A percentile compares a stretch with the other conserved stretches of the same genome.
These are phyloP conservation scores for Ceriops decandra DNA, from an alignment of 345 rosid species.

Conservation along the genomic window DNA sequence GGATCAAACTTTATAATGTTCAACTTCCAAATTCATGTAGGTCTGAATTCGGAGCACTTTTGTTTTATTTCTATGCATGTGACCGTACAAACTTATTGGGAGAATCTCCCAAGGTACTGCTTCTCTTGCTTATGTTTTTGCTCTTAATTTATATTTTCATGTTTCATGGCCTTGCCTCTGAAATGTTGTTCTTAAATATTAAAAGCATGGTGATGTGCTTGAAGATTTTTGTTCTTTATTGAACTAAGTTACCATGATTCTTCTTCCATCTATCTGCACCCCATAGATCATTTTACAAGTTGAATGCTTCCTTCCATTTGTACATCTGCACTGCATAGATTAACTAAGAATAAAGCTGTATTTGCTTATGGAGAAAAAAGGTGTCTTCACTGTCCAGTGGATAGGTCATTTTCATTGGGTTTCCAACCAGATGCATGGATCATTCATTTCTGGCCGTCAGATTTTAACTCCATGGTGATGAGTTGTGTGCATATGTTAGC, in stretches of 20 bases:
- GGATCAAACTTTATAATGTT: conserved; percentile 5
- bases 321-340: not conserved
- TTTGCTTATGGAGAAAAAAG: too few relatives aligned
- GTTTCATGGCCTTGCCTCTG: conserved; percentile 1
- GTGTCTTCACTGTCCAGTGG: too few relatives aligned
- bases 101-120: conserved; percentile 71
- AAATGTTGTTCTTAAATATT: conserved; percentile 3
- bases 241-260: not conserved
- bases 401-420: not conserved
- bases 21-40: conserved; percentile 39
- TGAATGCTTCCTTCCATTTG: not conserved
- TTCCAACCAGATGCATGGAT: not conserved
- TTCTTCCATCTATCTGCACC: not conserved
- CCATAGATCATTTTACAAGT: not conserved
- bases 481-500: too few relatives aligned
- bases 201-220: not conserved
- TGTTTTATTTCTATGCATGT: conserved; percentile 71
- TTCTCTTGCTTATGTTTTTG: conserved; percentile 6
- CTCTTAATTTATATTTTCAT: conserved; percentile 8
- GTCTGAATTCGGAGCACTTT: conserved; percentile 77
- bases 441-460: conserved; percentile 6
- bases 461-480: too few relatives aligned
- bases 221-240: not conserved
- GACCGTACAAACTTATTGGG: conserved; percentile 78
- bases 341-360: too few relatives aligned